These are phyloP conservation scores for Rubia balearica DNA, from an alignment of 305 asterid species.

Conservation along the genomic window DNA sequence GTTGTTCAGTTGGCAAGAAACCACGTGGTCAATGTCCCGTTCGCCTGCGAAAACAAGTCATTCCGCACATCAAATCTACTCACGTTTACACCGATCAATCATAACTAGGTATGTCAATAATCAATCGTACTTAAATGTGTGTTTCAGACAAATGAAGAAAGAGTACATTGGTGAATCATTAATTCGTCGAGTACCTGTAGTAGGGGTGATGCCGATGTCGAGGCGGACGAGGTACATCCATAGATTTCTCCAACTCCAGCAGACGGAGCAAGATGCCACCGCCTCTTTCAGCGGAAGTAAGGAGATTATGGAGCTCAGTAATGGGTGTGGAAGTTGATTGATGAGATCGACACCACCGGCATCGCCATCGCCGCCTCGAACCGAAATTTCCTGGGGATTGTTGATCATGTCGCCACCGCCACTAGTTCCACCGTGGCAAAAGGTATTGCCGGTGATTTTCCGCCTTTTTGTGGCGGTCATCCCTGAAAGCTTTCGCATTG, in stretches of 20 bases:
- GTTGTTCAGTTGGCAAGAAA: not conserved
- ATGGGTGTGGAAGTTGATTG: not conserved
- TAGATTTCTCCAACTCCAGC: not conserved
- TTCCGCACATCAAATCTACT: too few species aligned
- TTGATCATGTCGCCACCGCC: too few species aligned
- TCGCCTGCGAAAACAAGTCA: not conserved
- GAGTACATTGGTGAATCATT: not conserved
- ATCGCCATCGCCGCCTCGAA: not conserved
- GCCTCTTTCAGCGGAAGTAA: constrained; percentile 12
- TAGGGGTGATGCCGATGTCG: not conserved
- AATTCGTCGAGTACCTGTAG: not conserved
- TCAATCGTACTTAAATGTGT: too few species aligned
- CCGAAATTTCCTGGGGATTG: not conserved
- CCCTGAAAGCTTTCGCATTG: too few species aligned
- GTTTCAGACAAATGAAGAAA: too few species aligned
- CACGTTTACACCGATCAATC: not conserved
- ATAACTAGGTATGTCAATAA: too few species aligned
- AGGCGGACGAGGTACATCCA: constrained; percentile 2
- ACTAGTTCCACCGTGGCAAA: too few species aligned
- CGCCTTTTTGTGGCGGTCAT: too few species aligned
- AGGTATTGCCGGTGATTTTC: too few species aligned
- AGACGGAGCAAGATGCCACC: constrained; percentile 5
- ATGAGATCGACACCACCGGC: not conserved
- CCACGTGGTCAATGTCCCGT: not conserved
- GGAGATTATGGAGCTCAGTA: constrained; percentile 8